Evolutionary conservation across 805 yeast species (phyloP).

Genomic region (Candida maris): DNA sequence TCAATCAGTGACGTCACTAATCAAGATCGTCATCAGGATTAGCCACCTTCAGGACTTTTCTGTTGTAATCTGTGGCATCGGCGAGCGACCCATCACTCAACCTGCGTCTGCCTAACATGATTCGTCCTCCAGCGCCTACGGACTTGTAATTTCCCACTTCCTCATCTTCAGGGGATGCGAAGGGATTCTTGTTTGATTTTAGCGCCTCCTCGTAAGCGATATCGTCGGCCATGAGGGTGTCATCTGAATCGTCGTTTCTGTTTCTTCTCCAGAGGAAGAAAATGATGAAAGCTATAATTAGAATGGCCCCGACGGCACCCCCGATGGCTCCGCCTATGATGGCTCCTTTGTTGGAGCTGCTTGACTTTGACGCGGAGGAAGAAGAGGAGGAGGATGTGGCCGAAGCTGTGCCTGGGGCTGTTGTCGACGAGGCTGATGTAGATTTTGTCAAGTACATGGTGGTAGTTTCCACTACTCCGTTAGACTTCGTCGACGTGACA

Average conservation of each 20-base stretch:
- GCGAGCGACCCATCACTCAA: constrained; percentile 83
- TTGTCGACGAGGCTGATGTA: constrained; percentile 11
- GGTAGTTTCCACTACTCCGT: constrained; percentile 25
- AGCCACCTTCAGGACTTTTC: constrained; percentile 81
- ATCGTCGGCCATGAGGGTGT: constrained; percentile 45
- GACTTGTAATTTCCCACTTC: constrained; percentile 16
- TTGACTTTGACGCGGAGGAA: constrained; percentile 10
- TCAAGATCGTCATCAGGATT: constrained; percentile 66
- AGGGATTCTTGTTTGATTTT: constrained; percentile 57
- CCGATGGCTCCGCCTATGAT: constrained; percentile 37
- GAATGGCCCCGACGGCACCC: constrained; percentile 30
- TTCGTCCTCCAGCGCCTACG: constrained; percentile 36
- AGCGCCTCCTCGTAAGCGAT: constrained; percentile 56
- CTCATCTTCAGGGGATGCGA: constrained; percentile 54
- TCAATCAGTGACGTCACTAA: too few relatives aligned
- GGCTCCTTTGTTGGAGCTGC: constrained; percentile 30
- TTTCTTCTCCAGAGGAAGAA: constrained; percentile 36
- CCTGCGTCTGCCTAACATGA: constrained; percentile 78
- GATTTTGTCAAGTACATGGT: constrained; percentile 27
- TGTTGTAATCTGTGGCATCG: constrained; percentile 76
- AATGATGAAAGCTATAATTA: constrained; percentile 23
- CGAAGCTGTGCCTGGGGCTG: constrained; percentile 19
- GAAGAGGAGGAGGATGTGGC: constrained; percentile 25
- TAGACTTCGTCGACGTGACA: constrained; percentile 17
- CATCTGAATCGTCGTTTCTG: constrained; percentile 32